Base-by-base conservation (phyloP, 2,329 filamentous ascomycete genomes). In the Amesomyces nigricolor region DNA sequence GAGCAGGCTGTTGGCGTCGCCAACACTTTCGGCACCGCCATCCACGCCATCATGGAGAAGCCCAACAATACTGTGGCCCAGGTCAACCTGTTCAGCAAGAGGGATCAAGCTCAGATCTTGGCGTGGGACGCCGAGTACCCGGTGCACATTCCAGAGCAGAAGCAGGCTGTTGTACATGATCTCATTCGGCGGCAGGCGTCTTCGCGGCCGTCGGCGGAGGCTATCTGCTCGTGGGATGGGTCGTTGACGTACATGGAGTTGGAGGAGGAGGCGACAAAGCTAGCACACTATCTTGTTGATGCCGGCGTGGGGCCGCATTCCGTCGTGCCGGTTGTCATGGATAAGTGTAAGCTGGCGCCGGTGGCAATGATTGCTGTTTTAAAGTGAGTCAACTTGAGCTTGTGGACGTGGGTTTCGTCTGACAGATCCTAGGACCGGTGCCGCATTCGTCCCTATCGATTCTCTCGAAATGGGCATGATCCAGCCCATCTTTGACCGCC, bases 311-410 rank as follows among this genome's bases (percentile, higher is more conserved):
- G 72, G 0, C 72, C 75, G 0, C 78, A 80, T 9, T 74, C 79
- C 7, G 72, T 87, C 4, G 77, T 91, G 1, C 83, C 83, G 5
- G 75, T 91, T 5, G 79, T 85, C 16, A 76, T 90, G 64, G 82
- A 88, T 43, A 91, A 89, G 70, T 87, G 80, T 17, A 71, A 83
- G 13, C 79, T 86, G 66, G 76, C 88, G 0, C 86, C 89, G 47
- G 72, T 89, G 39, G 78, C 84, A 6, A 85, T 91, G 58, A 74
- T 91, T 17, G 86, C 86, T 0, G 77, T 85, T 1, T 71, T 89
- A 43, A 86, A 88, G 69, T 75, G 77, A 54, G 83, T 83, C 2
- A 3, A 26, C 7, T 6, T 14, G 13, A 9, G 9, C 71, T 13
- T 11, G 29, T 1, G n/a, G 16, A 16, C 2, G 9, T 10, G 17